Base-by-base conservation (phyloP, 176 grass and related monocot species). In the Neostapfia colusana region DNA sequence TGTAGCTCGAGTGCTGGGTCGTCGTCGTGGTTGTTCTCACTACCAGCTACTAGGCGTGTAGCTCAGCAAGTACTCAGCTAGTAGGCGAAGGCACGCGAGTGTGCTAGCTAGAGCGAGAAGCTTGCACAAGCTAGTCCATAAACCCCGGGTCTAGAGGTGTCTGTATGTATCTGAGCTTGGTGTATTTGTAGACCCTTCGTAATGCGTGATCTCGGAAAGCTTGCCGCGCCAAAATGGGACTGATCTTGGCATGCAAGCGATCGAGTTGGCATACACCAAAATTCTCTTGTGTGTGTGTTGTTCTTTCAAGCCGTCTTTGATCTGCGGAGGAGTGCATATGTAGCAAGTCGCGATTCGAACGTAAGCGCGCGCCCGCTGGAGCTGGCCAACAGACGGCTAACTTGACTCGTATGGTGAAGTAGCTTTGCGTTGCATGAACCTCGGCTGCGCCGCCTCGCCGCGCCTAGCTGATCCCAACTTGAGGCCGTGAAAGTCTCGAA, bases 261-360 rank as follows among this genome's bases (percentile, higher is more conserved):
- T 67, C 65, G 38, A 24, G 38, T 67, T 67, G 65, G 65, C 65
- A 43, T 43, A n/a, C 38, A 67, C 65, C 65, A 25, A 50, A 50
- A 4, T 50, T 0, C 38, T 23, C 20, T 54, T 54, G n/a, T 8
- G 1, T 10, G 12, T 25, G 12, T 24, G 20, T 24, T 26, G 7
- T 5, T 58, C 23, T 25, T 58, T 26, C 10, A 17, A 12, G 55
- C 1, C 5, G 20, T n/a, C 50, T 8, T n/a, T 17, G 1, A 5
- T 4, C 18, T 31, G 31, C 31, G 31, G 50, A n/a, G 50, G 50
- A 53, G 50, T 20, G 50, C 5, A 1, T 53, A 53, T n/a, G 50
- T 50, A 3, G 46, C 16, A 18, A 18, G 46, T 18, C 46, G 46
- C 46, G 16, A 50, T 15, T 17, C 46, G 4, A 15, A 50, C 31